Percentiles rank a stretch among this genome's conserved stretches.
phyloP scores from a whole-genome alignment of 2,329 filamentous ascomycete genomes.

The Metarhizium album region DNA sequence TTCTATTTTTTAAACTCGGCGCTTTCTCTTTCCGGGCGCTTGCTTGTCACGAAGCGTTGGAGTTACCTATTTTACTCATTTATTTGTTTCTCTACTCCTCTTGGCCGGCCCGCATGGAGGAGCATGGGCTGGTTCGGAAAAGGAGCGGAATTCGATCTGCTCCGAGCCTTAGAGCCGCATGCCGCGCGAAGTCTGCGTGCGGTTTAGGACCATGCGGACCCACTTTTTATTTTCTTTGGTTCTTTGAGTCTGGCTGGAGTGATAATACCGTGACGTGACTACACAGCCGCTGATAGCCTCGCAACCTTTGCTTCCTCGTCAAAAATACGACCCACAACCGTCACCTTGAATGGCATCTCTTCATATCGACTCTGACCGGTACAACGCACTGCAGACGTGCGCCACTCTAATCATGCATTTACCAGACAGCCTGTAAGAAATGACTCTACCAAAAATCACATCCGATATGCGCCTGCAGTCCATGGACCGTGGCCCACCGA shows the following conservation, averaged over 20 bases:
- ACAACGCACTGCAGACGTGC: background rate
- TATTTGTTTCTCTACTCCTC: background rate
- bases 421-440: background rate
- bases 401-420: background rate
- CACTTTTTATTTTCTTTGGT: too few species aligned
- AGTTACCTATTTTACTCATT: too few species aligned
- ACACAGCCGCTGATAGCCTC: too few species aligned
- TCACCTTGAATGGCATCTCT: background rate
- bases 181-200: background rate
- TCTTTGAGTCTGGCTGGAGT: background rate
- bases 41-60: background rate
- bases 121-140: slow-evolving; percentile 6
- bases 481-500: background rate
- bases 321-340: background rate
- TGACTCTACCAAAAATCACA: background rate
- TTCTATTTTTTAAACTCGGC: too few species aligned
- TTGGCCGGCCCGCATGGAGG: background rate
- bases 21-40: background rate
- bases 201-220: background rate
- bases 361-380: background rate
- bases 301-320: background rate
- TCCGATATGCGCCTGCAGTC: background rate
- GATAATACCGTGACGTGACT: too few species aligned
- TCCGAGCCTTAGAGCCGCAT: slow-evolving; percentile 10
- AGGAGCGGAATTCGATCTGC: slow-evolving; percentile 13